Evolutionary conservation across 2,329 filamentous ascomycete species (phyloP), one percentile per base, ranked within the genome.

Genomic region (Exophiala sp.): DNA sequence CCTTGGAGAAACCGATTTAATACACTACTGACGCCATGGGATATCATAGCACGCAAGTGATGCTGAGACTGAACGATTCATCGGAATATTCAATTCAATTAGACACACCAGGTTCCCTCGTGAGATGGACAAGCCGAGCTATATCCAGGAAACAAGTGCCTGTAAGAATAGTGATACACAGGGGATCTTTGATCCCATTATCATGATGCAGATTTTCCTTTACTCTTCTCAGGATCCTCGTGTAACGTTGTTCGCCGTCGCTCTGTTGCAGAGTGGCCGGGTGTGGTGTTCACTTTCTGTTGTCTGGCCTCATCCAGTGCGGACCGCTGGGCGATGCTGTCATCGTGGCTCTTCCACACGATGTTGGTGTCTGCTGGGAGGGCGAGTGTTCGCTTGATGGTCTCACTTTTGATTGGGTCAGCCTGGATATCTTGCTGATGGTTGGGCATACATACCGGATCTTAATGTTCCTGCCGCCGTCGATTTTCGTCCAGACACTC

Each of bases 401-500:
- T 95, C 75, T 99, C 91, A 62, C 91, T 96, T 59, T 24, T 11
- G 44, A 67, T 54, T 9, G 21, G 3, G 42, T 49, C 20, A 14
- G 38, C 24, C 24, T 29, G 24, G 24, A 29, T 29, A 5, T 29
- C 24, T 8, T 29, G 24, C 24, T 2, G 7, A 8, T 29, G 7
- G 5, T 29, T 8, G 24, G 24, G 7, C 24, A 29, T 29, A 72
- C 84, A 64, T 82, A 95, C 88, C 92, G 86, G 67, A 99, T 96
- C 78, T 95, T 96, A 65, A 97, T 87, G 71, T 96, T 95, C 66
- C 90, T 86, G 59, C 91, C 90, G 41, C 91, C 92, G 67, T 95
- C 89, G 65, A 89, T 94, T 71, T 91, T 88, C 51, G 91, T 95
- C 94, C 94, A 99, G 68, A 99, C 91, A 75, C 91, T 96, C 71